Evolutionary conservation across 495 filamentous ascomycete species (phyloP), one percentile per base, ranked within the genome.

Genomic region (Xylaria curta): DNA sequence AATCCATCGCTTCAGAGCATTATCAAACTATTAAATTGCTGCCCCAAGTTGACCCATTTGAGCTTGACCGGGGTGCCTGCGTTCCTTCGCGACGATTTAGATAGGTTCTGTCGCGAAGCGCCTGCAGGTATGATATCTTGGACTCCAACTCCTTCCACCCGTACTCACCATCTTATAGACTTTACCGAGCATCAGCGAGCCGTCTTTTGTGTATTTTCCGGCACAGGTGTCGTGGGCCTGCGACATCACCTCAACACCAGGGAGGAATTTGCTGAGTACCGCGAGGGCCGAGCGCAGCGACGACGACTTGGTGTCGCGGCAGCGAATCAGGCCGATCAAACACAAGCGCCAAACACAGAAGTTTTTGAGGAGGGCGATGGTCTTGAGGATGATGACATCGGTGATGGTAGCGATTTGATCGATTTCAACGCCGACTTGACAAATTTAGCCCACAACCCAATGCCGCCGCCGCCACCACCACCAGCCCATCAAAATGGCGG

Each of bases 191-290:
- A 97, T 76, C 96, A 99, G 78, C 90, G 96, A 68, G 90, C 92
- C 10, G 94, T 98, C 26, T 99, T 97, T 80, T 99, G 97, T 79
- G 97, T 99, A 53, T 99, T 98, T 81, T 97, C 94, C 21, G 96
- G 97, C 12, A 84, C 88, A 46, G 95, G 94, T 26, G 97, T 99
- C 36, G 84, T 84, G 42, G 85, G 87, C 60, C 88, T 99, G 5
- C 93, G 97, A 31, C 83, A 88, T 31, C 90, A 92, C 75, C 85
- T 99, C 42, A 97, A 97, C 73, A 85, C 76, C 19, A 77, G 84
- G 42, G 74, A 77, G 0, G 73, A 75, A 42, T 80, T 83, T 70
- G 77, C 76, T 31, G 74, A 74, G 24, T 71, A 70, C 64, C 69
- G 69, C 5, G 69, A 66, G 51, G 62, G 61, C 40, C 61, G 49